Percentiles rank a stretch among this genome's conserved stretches.
phyloP scores from a whole-genome alignment of 1,284 basidiomycete genomes.

The Cystobasidium sp. region DNA sequence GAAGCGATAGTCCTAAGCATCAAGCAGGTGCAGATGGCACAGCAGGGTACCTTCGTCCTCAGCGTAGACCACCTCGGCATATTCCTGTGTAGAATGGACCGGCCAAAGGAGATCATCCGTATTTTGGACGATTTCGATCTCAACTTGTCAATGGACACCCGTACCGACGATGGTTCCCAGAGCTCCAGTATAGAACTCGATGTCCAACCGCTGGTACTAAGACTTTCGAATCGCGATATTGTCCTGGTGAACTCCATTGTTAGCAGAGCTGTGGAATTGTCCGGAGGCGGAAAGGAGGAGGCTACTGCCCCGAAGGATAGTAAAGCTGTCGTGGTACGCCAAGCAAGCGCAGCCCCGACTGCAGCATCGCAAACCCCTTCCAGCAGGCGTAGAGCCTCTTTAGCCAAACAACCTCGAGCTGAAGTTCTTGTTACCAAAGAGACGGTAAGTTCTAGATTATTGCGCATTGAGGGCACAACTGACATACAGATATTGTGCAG shows the following conservation, averaged over 20 bases:
- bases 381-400: constrained; percentile 33
- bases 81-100: constrained; percentile 89
- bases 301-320: neutral
- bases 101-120: constrained; percentile 77
- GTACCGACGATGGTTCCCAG: constrained; percentile 72
- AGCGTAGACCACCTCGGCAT: constrained; percentile 85
- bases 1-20: constrained; percentile 87
- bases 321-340: constrained; percentile 9
- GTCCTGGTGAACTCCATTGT: constrained; percentile 85
- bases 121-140: constrained; percentile 94
- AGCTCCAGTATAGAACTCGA: constrained; percentile 83
- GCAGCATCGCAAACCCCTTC: constrained; percentile 45
- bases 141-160: constrained; percentile 82
- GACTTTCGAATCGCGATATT: constrained; percentile 84
- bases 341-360: constrained; percentile 19
- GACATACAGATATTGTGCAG: constrained; percentile 57
- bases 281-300: constrained; percentile 46
- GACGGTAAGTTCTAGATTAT: constrained; percentile 63
- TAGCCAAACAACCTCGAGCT: constrained; percentile 49
- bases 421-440: constrained; percentile 76
- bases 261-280: constrained; percentile 81
- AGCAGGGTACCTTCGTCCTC: constrained; percentile 86
- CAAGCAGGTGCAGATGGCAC: constrained; percentile 84
- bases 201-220: constrained; percentile 79
- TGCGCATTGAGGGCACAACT: neutral